Evolutionary conservation across 257 asterid genomes (phyloP).

Genomic region (Linderniella brevidens): DNA sequence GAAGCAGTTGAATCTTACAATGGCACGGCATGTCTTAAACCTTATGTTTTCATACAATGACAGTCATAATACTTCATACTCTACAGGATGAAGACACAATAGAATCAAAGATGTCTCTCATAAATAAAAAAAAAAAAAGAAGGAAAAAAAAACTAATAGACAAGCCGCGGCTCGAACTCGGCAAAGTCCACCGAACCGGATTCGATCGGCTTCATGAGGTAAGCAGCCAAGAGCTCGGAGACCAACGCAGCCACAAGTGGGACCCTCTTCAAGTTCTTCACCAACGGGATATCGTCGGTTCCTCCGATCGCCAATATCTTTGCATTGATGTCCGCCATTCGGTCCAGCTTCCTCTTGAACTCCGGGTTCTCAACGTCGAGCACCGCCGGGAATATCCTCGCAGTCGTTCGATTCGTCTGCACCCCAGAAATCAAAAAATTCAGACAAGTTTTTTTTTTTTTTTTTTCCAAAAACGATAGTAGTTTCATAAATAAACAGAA

Average conservation of each 20-base stretch:
- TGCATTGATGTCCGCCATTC: conserved; percentile 77
- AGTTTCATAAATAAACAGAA: no score
- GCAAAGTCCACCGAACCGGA: conserved; percentile 90
- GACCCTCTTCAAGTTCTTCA: conserved; percentile 81
- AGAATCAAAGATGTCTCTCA: no score
- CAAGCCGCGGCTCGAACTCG: conserved; percentile 73
- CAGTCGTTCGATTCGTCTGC: conserved; percentile 91
- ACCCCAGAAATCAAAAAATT: not conserved
- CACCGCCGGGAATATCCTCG: conserved; percentile 93
- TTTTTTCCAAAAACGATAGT: no score
- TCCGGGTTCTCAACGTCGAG: conserved; percentile 86
- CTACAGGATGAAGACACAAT: not conserved
- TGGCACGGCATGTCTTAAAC: no score
- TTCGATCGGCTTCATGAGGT: conserved; percentile 93
- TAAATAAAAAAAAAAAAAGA: conserved; percentile 1
- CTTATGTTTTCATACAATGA: not conserved
- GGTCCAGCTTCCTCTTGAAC: conserved; percentile 84
- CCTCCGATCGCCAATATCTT: conserved; percentile 55
- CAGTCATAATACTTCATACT: conserved; percentile 11
- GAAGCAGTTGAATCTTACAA: no score
- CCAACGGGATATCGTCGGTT: conserved; percentile 43
- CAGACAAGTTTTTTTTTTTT: no score
- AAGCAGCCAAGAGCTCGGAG: conserved; percentile 70
- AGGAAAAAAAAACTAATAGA: conserved; percentile 20
- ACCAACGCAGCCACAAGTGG: conserved; percentile 77